Percentiles rank a stretch among this genome's conserved stretches.
These are phyloP conservation scores for Candida endomychidarum DNA, from an alignment of 805 yeast species.

Conservation along the genomic window DNA sequence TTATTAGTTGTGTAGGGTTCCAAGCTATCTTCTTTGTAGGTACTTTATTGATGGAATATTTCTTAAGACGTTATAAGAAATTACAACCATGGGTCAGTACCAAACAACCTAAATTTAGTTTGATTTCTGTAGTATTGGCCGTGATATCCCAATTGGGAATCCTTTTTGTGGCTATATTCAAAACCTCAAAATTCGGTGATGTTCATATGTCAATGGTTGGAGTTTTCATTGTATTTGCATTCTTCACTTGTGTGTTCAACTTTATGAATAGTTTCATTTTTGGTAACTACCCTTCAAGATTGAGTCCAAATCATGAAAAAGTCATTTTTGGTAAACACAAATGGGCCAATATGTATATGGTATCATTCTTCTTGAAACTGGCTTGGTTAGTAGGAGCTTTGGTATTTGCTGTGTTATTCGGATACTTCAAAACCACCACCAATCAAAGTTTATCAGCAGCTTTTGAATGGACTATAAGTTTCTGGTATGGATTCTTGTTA, in stretches of 20 bases:
- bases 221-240: conserved; percentile 67
- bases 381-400: conserved; percentile 69
- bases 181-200: conserved; percentile 53
- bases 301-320: conserved; percentile 39
- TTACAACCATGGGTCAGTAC: conserved; percentile 51
- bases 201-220: conserved; percentile 73
- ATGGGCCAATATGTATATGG: conserved; percentile 42
- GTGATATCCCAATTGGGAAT: conserved; percentile 70
- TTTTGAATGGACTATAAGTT: conserved; percentile 87
- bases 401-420: conserved; percentile 68
- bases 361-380: conserved; percentile 53
- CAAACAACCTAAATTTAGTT: conserved; percentile 44
- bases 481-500: conserved; percentile 74
- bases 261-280: conserved; percentile 38
- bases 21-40: conserved; percentile 76
- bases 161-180: conserved; percentile 69
- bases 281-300: conserved; percentile 36
- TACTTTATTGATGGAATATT: conserved; percentile 60
- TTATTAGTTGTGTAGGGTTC: conserved; percentile 72
- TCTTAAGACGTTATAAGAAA: conserved; percentile 56
- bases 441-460: conserved; percentile 52
- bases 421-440: conserved; percentile 36
- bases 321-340: conserved; percentile 38
- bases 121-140: conserved; percentile 45
- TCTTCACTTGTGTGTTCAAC: conserved; percentile 45